A percentile compares a stretch with the other conserved stretches of the same genome.
Conservation (phyloP, 2,329 filamentous ascomycete genomes). For the Sarocladiaceae sp. region DNA sequence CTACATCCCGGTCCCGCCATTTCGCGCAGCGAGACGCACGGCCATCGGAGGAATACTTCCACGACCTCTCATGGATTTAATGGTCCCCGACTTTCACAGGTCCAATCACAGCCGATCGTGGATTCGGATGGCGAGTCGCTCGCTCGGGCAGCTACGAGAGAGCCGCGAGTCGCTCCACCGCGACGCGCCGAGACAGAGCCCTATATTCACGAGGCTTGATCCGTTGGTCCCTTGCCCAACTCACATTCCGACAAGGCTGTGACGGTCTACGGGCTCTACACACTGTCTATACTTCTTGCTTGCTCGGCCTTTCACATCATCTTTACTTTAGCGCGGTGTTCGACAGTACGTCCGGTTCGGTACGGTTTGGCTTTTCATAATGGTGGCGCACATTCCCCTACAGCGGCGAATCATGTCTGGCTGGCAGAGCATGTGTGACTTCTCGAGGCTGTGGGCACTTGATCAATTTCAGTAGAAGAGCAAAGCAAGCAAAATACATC, state of each 20-base stretch:
- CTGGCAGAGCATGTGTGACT: too few species aligned
- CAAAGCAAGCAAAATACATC: too few species aligned
- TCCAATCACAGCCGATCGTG: slow-evolving; percentile 7
- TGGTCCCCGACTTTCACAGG: background rate
- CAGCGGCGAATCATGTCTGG: too few species aligned
- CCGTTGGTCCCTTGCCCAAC: background rate
- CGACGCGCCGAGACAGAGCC: slow-evolving; percentile 5
- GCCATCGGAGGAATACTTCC: slow-evolving; percentile 23
- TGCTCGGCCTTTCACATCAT: background rate
- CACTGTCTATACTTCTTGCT: background rate
- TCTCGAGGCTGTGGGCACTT: too few species aligned
- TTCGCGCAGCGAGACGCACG: slow-evolving; percentile 22
- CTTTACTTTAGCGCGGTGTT: slow-evolving; percentile 7
- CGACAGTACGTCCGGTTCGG: background rate
- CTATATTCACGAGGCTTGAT: background rate
- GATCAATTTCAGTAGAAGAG: too few species aligned
- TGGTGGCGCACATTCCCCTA: too few species aligned
- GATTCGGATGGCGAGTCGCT: slow-evolving; percentile 7
- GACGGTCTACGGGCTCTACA: background rate
- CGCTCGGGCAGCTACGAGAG: background rate
- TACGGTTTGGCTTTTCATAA: background rate
- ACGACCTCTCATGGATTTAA: slow-evolving; percentile 14
- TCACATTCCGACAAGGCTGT: background rate
- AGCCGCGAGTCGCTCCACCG: background rate
- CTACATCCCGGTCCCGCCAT: slow-evolving; percentile 42